Evolutionary conservation across 2,329 filamentous ascomycete genomes (phyloP), one percentile per base, ranked within the genome.

Genomic region (Plenodomus tracheiphilus): DNA sequence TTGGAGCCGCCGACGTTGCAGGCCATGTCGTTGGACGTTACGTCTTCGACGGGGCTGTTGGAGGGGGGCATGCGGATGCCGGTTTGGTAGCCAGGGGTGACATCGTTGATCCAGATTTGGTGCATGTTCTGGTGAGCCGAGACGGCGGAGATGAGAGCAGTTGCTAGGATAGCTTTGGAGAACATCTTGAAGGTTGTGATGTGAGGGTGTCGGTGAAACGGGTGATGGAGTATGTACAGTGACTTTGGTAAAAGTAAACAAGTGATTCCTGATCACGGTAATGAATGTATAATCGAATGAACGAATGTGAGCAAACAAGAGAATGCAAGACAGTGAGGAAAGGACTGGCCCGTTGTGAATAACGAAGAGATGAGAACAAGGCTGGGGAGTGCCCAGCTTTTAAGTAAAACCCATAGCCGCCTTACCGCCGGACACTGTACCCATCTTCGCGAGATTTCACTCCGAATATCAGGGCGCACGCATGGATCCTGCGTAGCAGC

Each of bases 11-110:
- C 54, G 37, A 69, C 66, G 45, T 69, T 71, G 65, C 69, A 72
- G 20, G 63, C 63, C 15, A 72, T 70, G 47, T 69, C 64, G 28
- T 62, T 45, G 44, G 58, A 63, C 4, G 58, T 69, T 15, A 70
- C 52, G 28, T 72, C 68, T 13, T 47, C 58, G 30, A 72, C 64
- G 28, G 69, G 68, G 51, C 58, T 66, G 61, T 70, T 68, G 43
- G 50, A 59, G 8, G 66, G 58, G 17, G 69, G 69, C 65, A 69
- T 70, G 34, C 70, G 61, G 43, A 73, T 64, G 39, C 67, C 69
- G 49, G 62, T 52, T 41, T 71, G 62, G 50, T 63, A 60, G 7
- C 65, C 64, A 2, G 66, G 63, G 5, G 65, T 56, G 15, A 51
- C 59, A 47, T 58, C 59, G 49, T 69, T 69, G 58, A 68, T 46